Base-by-base conservation (phyloP, 306 rosid genomes). In the Betula pendula region DNA sequence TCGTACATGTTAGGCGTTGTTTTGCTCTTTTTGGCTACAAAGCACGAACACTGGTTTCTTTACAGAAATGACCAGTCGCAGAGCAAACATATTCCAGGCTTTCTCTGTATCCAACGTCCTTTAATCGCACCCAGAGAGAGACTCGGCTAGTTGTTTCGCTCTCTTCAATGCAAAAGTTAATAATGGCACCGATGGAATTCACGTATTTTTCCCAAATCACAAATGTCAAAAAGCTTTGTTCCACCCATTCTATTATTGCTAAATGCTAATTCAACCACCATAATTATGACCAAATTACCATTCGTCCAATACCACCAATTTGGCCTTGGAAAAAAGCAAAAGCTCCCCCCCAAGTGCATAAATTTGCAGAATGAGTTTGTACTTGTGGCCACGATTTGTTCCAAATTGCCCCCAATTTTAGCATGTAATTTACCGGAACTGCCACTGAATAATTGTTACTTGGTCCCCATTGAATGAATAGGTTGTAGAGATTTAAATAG, bases 81-180 rank as follows among this genome's bases (percentile, higher is more conserved):
- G 85, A 60, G 55, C 75, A 79, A 69, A 77, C 76, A 42, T 60
- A 53, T 60, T 68, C 81, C 90, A 90, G 70, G 93, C 98, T 87
- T 91, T 91, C 85, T 53, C 97, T 83, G 31, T 66, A 74, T 77
- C 88, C 94, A 88, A 87, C 44, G 83, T 56, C 14, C 63, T 80
- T 73, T 67, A 80, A 68, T 82, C 49, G 81, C 70, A 62, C 79
- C 75, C 56, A n/a, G 71, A 15, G 45, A 70, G 53, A 56, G 70
- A 51, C 47, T 71, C 24, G 45, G 33, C 44, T 22, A 51, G 70
- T 25, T 71, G 68, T 84, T 56, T 69, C 70, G 27, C 85, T 25
- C 2, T 73, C 76, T 77, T 80, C 85, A 68, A 80, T 81, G 78
- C 81, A 56, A 79, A 31, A 49, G 47, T 19, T 19, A 14, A 50